phyloP scores from a whole-genome alignment of 257 asterid species.

The Anisodus tanguticus region DNA sequence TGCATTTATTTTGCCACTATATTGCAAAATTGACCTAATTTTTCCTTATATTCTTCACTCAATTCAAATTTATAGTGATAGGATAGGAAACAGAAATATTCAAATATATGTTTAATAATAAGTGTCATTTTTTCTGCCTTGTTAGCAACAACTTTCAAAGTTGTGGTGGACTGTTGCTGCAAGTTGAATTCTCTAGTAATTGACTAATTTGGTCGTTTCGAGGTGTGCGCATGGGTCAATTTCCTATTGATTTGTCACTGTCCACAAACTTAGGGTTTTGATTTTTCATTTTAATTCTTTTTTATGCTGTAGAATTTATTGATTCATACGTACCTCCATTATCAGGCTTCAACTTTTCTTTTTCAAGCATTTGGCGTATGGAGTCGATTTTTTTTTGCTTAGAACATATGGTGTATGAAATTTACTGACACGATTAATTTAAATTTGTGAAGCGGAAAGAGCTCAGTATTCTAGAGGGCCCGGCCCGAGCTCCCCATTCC shows the following conservation, averaged over 20 bases:
- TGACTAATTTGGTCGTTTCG: constrained; percentile 4
- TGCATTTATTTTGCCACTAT: background rate
- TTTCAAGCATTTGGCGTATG: background rate
- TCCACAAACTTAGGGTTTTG: background rate
- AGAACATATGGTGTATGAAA: background rate
- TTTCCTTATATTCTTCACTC: background rate
- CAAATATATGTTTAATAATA: too few relatives aligned
- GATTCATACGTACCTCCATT: too few relatives aligned
- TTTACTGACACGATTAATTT: background rate
- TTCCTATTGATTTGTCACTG: background rate
- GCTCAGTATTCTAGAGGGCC: too few relatives aligned
- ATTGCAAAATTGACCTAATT: background rate
- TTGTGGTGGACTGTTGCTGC: background rate
- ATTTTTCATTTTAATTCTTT: too few relatives aligned
- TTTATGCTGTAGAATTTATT: too few relatives aligned
- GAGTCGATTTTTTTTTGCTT: background rate
- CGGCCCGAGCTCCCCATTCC: too few relatives aligned
- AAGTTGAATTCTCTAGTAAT: constrained; percentile 12
- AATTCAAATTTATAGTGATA: background rate
- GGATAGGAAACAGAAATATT: background rate
- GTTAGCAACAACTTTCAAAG: background rate
- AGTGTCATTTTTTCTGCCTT: background rate
- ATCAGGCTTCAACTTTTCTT: background rate
- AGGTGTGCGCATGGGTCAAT: background rate
- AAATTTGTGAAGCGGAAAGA: background rate